These are phyloP conservation scores for Penicillium sp. DNA, from an alignment of 2,329 filamentous ascomycete genomes.

Conservation along the genomic window DNA sequence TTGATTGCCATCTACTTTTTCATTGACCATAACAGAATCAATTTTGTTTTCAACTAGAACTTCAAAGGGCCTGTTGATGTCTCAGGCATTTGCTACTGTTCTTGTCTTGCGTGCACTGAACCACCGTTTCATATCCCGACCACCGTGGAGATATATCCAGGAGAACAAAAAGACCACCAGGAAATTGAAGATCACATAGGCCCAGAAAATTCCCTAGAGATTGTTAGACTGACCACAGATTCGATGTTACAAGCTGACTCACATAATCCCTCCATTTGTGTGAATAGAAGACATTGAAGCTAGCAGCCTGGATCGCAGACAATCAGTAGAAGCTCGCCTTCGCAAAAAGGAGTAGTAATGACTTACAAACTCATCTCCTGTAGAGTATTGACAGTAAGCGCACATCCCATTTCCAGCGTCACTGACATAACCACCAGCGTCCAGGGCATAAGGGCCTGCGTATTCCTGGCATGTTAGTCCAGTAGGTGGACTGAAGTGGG, in stretches of 20 bases:
- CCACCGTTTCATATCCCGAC: conserved; percentile 31
- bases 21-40: background rate
- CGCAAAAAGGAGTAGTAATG: background rate
- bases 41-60: background rate
- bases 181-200: conserved; percentile 66
- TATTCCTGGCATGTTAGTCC: conserved; percentile 63
- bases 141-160: conserved; percentile 53
- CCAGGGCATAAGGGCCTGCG: conserved; percentile 51
- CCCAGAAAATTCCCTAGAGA: conserved; percentile 59
- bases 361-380: conserved; percentile 60
- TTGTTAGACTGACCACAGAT: background rate
- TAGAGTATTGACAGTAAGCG: conserved; percentile 63
- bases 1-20: background rate
- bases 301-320: conserved; percentile 27
- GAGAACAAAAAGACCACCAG: conserved; percentile 52
- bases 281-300: conserved; percentile 61
- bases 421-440: conserved; percentile 61
- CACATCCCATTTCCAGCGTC: conserved; percentile 58
- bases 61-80: background rate
- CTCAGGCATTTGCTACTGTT: conserved; percentile 6
- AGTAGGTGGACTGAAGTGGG: conserved; percentile 59
- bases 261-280: conserved; percentile 66
- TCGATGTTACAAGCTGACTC: conserved; percentile 23
- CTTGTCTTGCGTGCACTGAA: conserved; percentile 32
- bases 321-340: background rate